Conservation (phyloP, 2,329 filamentous ascomycete genomes). For the Venturia carpophila region DNA sequence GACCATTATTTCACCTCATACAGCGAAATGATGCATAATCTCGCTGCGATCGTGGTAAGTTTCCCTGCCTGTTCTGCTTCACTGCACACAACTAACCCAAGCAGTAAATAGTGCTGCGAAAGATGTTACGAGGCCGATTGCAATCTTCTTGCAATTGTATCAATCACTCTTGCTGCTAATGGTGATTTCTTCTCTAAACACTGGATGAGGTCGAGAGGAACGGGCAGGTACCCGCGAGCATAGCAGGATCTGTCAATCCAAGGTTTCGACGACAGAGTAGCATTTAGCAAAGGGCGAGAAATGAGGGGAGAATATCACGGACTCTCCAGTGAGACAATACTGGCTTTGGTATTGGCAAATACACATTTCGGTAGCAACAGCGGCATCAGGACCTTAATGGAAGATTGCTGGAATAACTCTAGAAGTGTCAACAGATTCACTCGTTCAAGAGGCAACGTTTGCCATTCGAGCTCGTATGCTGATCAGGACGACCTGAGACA, state of each 20-base stretch:
- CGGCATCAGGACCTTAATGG: no score
- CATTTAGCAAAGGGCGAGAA: no score
- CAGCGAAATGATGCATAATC: neutral
- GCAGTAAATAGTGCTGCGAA: neutral
- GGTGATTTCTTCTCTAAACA: neutral
- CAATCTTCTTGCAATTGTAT: neutral
- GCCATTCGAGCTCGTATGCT: no score
- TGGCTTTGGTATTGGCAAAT: no score
- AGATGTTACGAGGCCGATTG: neutral
- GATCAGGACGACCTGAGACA: no score
- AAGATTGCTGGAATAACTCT: no score
- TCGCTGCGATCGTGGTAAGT: neutral
- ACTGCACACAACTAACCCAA: neutral
- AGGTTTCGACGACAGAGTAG: neutral
- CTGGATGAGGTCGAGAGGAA: neutral
- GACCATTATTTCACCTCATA: neutral
- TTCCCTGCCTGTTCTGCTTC: neutral
- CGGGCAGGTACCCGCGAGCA: neutral
- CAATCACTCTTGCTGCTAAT: neutral
- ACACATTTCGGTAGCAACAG: no score
- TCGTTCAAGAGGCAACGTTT: no score
- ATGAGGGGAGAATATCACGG: no score
- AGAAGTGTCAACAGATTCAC: no score
- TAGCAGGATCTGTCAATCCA: neutral
- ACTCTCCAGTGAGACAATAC: no score